Percentiles rank a stretch among this genome's conserved stretches.
Evolutionary conservation across 2,329 filamentous ascomycete species (phyloP).

Genomic region (Parafenestella ontariensis): DNA sequence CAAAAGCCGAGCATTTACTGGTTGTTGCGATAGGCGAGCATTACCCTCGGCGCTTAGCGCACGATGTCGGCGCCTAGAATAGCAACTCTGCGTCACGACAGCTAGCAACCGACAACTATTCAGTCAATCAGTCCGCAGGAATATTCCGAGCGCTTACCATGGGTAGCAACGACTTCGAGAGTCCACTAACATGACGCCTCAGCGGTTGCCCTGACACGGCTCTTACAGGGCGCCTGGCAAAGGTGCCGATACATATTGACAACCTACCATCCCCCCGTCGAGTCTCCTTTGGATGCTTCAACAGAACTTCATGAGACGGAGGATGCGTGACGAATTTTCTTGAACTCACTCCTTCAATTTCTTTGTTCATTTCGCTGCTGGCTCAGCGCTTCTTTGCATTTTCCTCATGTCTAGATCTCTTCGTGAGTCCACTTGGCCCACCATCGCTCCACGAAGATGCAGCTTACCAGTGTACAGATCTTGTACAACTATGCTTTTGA

Average conservation of each 20-base stretch:
- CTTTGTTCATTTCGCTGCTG: constrained; percentile 43
- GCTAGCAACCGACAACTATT: constrained; percentile 27
- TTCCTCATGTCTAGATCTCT: constrained; percentile 44
- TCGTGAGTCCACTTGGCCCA: constrained; percentile 35
- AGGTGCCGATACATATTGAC: constrained; percentile 44
- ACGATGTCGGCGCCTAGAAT: constrained; percentile 38
- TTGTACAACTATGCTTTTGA: constrained; percentile 50
- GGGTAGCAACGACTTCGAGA: constrained; percentile 35
- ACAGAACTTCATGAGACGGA: constrained; percentile 44
- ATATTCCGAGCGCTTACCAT: constrained; percentile 44
- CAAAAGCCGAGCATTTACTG: constrained; percentile 29
- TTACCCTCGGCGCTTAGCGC: constrained; percentile 41
- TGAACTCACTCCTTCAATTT: constrained; percentile 47
- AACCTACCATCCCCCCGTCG: constrained; percentile 37
- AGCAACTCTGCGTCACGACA: constrained; percentile 40
- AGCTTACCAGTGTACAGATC: constrained; percentile 40
- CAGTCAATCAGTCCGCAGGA: constrained; percentile 30
- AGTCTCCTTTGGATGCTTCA: constrained; percentile 34
- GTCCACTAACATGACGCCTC: constrained; percentile 41
- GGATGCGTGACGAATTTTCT: constrained; percentile 46
- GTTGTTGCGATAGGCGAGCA: constrained; percentile 27
- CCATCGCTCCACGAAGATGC: constrained; percentile 24
- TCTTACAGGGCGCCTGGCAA: constrained; percentile 40
- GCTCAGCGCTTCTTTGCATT: constrained; percentile 41
- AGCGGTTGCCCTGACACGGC: constrained; percentile 44